Percentiles rank a stretch among this genome's conserved stretches.
phyloP scores from a whole-genome alignment of 2,329 filamentous ascomycete species.

The Diaporthe batatas region DNA sequence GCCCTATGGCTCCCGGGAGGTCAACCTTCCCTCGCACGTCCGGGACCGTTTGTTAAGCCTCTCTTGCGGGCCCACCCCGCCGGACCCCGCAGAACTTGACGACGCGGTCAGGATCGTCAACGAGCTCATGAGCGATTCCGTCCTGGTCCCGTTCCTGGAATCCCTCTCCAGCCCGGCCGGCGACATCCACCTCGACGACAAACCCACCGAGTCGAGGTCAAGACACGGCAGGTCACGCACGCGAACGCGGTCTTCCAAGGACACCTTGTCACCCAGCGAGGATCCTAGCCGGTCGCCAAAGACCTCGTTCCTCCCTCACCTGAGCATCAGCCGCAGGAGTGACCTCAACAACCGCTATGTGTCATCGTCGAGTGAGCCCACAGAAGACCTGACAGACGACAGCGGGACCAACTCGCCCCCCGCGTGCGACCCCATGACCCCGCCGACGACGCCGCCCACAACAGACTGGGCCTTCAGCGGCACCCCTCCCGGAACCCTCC shows the following conservation, averaged over 20 bases:
- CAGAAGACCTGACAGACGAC: constrained; percentile 72
- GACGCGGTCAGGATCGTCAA: constrained; percentile 89
- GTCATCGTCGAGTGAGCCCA: constrained; percentile 60
- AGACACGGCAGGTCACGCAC: constrained; percentile 57
- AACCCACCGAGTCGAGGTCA: constrained; percentile 50
- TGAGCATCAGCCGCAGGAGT: constrained; percentile 55
- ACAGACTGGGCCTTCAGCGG: constrained; percentile 66
- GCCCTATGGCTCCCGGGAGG: constrained; percentile 86
- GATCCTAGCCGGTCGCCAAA: constrained; percentile 61
- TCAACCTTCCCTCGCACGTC: constrained; percentile 89
- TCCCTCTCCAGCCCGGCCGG: constrained; percentile 59
- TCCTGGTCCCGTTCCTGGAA: constrained; percentile 92
- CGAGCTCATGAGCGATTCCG: constrained; percentile 97
- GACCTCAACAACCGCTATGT: constrained; percentile 56
- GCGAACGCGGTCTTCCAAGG: constrained; percentile 55
- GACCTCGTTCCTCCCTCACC: constrained; percentile 57
- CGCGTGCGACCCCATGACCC: constrained; percentile 76
- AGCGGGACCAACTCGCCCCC: constrained; percentile 71
- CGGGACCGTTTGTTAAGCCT: constrained; percentile 82
- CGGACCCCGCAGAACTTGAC: constrained; percentile 80
- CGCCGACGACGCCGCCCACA: constrained; percentile 78
- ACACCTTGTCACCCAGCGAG: constrained; percentile 50
- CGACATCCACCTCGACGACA: constrained; percentile 54
- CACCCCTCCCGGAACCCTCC: constrained; percentile 65
- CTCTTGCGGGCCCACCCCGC: constrained; percentile 71